phyloP scores from a whole-genome alignment of 495 filamentous ascomycete genomes.

The Rusavskia elegans region DNA sequence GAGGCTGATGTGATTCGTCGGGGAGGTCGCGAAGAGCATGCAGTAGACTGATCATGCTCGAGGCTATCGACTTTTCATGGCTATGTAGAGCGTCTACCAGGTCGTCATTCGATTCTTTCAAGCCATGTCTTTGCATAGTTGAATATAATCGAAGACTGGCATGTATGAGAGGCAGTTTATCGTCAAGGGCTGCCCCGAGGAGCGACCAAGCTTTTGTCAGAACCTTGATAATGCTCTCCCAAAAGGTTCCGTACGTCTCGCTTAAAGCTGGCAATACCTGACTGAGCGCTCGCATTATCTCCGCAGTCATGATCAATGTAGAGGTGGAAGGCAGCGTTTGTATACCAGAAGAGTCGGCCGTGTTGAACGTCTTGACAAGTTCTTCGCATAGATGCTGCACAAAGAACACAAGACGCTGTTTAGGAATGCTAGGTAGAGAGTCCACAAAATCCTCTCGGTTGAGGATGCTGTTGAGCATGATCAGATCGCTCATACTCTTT shows the following conservation, averaged over 20 bases:
- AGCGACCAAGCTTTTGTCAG: conserved; percentile 35
- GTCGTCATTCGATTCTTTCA: conserved; percentile 66
- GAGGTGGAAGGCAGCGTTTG: background rate
- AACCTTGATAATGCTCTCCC: conserved; percentile 49
- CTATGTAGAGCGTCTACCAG: conserved; percentile 53
- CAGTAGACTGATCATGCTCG: conserved; percentile 46
- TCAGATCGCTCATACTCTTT: conserved; percentile 24
- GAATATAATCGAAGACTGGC: conserved; percentile 57
- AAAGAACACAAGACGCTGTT: conserved; percentile 68
- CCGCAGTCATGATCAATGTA: conserved; percentile 18
- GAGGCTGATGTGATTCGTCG: conserved; percentile 41
- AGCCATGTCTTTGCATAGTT: conserved; percentile 34
- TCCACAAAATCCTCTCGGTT: conserved; percentile 28
- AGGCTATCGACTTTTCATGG: conserved; percentile 30
- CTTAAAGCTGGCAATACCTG: conserved; percentile 53
- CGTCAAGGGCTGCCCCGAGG: conserved; percentile 25
- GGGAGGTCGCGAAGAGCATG: conserved; percentile 22
- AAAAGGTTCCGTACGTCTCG: conserved; percentile 73
- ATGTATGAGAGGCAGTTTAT: conserved; percentile 42
- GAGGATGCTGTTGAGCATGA: conserved; percentile 42
- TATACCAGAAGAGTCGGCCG: background rate
- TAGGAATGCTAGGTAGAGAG: conserved; percentile 41
- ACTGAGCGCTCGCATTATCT: conserved; percentile 46
- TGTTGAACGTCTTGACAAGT: background rate
- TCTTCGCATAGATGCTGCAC: conserved; percentile 45